Conservation (phyloP, 257 asterid species). For the Hygrophila difformis region DNA sequence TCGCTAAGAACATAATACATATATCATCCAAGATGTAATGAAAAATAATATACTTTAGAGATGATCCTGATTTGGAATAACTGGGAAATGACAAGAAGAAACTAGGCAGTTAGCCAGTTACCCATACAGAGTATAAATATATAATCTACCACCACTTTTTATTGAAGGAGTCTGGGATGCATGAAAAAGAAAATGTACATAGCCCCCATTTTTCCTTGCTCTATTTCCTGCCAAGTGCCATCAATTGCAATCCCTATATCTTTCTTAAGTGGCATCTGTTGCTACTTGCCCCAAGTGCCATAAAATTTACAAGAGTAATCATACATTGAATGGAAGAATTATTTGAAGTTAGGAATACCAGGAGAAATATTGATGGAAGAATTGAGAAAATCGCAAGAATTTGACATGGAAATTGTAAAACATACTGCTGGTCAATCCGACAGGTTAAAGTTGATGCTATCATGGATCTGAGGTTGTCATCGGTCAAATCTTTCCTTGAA, state of each 20-base stretch:
- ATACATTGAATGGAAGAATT: not conserved
- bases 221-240: too few species aligned
- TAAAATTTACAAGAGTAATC: too few species aligned
- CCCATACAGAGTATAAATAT: not conserved
- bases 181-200: not conserved
- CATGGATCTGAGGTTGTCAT: constrained; percentile 36
- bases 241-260: too few species aligned
- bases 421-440: constrained; percentile 46
- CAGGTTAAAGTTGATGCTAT: constrained; percentile 43
- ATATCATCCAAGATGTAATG: not conserved
- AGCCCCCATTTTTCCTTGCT: too few species aligned
- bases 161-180: not conserved
- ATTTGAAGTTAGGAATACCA: constrained; percentile 1
- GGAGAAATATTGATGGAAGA: not conserved
- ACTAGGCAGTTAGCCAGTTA: not conserved
- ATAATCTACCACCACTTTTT: not conserved
- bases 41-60: not conserved
- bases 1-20: not conserved
- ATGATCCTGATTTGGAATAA: not conserved
- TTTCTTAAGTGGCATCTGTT: too few species aligned
- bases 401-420: constrained; percentile 9
- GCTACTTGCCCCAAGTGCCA: too few species aligned
- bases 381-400: not conserved
- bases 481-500: constrained; percentile 31
- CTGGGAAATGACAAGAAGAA: not conserved